phyloP scores from a whole-genome alignment of 768 basidiomycete species.

The Cystobasidium ongulense region DNA sequence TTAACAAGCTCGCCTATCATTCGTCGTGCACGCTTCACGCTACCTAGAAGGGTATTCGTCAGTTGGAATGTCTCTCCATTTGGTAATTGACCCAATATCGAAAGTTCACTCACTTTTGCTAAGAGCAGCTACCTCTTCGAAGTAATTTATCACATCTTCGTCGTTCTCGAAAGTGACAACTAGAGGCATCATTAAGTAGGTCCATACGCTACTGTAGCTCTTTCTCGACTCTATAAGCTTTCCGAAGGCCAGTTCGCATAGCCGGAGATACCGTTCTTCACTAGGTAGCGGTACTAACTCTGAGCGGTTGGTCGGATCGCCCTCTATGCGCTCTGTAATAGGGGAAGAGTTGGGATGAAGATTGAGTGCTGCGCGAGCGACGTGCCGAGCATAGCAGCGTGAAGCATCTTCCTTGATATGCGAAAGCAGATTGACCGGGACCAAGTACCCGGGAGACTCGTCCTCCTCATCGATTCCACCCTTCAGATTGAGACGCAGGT shows the following conservation, averaged over 20 bases:
- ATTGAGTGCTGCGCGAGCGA: not conserved
- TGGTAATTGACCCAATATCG: no score
- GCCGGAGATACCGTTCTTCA: not conserved
- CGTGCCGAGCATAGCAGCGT: not conserved
- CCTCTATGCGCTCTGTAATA: not conserved
- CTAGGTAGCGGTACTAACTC: not conserved
- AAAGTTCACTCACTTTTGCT: no score
- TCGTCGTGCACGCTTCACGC: not conserved
- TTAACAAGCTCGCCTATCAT: not conserved
- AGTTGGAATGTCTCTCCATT: no score
- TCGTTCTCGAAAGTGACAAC: not conserved
- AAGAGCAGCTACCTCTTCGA: not conserved
- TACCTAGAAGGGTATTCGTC: not conserved
- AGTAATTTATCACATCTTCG: not conserved
- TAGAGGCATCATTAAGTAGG: not conserved
- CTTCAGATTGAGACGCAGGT: not conserved
- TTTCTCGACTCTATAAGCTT: not conserved
- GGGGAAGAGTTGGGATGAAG: not conserved
- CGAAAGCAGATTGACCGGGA: not conserved
- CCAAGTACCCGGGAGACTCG: not conserved
- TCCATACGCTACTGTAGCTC: not conserved
- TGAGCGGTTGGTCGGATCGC: not conserved
- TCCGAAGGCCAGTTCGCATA: not conserved
- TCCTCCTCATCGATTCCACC: not conserved
- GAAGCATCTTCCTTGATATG: not conserved